Conservation (phyloP, 306 rosid genomes). For the Sindora glabra region DNA sequence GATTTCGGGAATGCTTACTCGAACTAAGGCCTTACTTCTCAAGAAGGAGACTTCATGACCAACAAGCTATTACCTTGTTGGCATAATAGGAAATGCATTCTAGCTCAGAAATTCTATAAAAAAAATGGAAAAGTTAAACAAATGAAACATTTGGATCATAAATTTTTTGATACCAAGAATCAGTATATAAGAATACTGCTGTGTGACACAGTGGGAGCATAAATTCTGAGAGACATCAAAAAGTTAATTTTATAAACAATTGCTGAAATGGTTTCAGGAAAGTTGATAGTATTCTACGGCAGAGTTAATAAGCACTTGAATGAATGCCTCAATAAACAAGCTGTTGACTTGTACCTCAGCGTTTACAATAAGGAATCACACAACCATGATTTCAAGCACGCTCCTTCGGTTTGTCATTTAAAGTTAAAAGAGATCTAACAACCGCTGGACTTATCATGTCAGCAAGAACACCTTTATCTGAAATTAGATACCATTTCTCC, state of each 20-base stretch:
- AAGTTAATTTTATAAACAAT: neutral
- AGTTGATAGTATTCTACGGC: neutral
- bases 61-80: neutral
- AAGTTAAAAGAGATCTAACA: slow-evolving; percentile 59
- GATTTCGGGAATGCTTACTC: no score
- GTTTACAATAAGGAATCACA: neutral
- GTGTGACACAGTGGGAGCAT: neutral
- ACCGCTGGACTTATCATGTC: slow-evolving; percentile 71
- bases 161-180: no score
- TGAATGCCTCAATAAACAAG: neutral
- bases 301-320: neutral
- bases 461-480: slow-evolving; percentile 70
- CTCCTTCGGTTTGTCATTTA: slow-evolving; percentile 61
- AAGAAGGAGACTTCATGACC: no score
- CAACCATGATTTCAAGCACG: neutral
- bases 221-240: neutral
- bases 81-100: neutral
- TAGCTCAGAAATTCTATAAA: no score
- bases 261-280: neutral
- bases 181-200: no score
- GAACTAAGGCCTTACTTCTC: no score
- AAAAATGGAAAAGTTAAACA: no score
- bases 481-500: slow-evolving; percentile 65
- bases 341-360: neutral
- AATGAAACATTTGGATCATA: neutral